phyloP scores from a whole-genome alignment of 2,329 filamentous ascomycete genomes.

The Penicillium psychrosexuale region DNA sequence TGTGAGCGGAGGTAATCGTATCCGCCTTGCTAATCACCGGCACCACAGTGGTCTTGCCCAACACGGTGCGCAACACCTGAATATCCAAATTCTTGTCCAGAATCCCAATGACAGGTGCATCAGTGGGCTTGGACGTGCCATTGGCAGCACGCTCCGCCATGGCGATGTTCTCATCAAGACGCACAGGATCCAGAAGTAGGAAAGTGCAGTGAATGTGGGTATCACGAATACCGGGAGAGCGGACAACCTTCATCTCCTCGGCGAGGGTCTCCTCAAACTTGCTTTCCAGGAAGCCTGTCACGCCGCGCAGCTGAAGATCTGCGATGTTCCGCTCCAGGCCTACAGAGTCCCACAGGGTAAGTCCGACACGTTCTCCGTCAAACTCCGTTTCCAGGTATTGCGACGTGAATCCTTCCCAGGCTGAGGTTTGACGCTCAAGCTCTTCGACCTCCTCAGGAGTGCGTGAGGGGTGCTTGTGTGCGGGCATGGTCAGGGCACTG shows the following conservation, averaged over 20 bases:
- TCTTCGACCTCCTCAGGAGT: constrained; percentile 57
- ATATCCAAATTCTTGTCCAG: constrained; percentile 88
- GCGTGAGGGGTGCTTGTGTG: constrained; percentile 65
- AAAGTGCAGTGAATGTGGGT: constrained; percentile 97
- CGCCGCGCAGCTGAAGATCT: constrained; percentile 87
- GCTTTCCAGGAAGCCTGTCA: constrained; percentile 88
- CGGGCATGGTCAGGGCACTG: constrained; percentile 76
- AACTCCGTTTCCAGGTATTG: constrained; percentile 94
- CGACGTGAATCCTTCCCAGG: constrained; percentile 69
- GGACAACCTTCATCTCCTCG: constrained; percentile 96
- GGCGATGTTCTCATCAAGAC: constrained; percentile 78
- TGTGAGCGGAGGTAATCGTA: constrained; percentile 91
- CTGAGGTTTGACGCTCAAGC: constrained; percentile 54
- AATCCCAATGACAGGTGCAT: constrained; percentile 55
- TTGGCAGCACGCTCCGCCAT: constrained; percentile 58
- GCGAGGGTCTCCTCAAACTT: constrained; percentile 98
- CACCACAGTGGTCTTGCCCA: constrained; percentile 92
- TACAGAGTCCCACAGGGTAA: constrained; percentile 96
- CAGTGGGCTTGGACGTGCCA: constrained; percentile 49
- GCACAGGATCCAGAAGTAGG: constrained; percentile 80
- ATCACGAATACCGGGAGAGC: constrained; percentile 87
- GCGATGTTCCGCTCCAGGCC: constrained; percentile 93
- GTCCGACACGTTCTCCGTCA: constrained; percentile 81
- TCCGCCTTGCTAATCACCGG: constrained; percentile 96
- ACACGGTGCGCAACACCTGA: constrained; percentile 80